Evolutionary conservation across 331 rosid species (phyloP).

Genomic region (Quercus phellos): DNA sequence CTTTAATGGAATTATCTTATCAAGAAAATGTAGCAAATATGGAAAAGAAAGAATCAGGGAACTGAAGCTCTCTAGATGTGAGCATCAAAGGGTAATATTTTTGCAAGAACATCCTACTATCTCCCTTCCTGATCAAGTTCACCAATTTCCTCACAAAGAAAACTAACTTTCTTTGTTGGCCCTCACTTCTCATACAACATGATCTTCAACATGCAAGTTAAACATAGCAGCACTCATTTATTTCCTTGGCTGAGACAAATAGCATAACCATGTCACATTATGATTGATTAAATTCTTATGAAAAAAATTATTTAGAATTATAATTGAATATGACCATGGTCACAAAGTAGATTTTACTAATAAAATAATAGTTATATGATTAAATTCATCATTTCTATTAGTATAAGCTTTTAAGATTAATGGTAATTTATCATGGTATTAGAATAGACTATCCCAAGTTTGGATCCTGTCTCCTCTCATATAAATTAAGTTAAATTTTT

Average conservation of each 20-base stretch:
- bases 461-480: too few relatives aligned
- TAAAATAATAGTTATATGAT: too few relatives aligned
- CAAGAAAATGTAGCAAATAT: background rate
- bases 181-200: background rate
- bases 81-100: background rate
- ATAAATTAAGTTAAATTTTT: too few relatives aligned
- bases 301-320: background rate
- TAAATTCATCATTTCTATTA: too few relatives aligned
- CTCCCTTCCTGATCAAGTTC: background rate
- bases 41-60: background rate
- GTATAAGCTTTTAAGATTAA: too few relatives aligned
- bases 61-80: background rate
- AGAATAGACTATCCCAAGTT: too few relatives aligned
- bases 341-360: background rate
- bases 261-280: background rate
- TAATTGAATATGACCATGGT: background rate
- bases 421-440: too few relatives aligned
- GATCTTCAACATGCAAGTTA: background rate
- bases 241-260: background rate
- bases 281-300: background rate
- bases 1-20: slow-evolving; percentile 31
- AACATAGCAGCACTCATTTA: background rate
- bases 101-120: background rate
- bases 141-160: background rate
- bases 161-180: background rate